Base-by-base conservation (phyloP, 1,284 basidiomycete genomes). In the Pseudozyma tsukubaensis region DNA sequence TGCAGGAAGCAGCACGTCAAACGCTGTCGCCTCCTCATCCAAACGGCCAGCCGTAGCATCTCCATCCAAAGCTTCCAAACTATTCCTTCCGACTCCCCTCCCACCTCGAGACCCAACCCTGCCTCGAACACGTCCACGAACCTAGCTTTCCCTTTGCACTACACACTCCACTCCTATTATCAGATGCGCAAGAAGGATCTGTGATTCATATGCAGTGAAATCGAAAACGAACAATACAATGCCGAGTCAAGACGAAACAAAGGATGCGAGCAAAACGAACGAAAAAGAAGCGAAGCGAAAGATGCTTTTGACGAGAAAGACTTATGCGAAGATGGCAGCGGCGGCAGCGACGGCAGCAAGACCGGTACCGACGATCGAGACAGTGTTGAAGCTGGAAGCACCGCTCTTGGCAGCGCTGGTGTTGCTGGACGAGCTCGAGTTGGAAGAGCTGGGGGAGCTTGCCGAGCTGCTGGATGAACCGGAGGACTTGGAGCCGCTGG, bases 301-400 rank as follows among this genome's bases (percentile, higher is more conserved):
- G 32, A 8, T 6, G 16, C 24, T 24, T 37, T 12, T n/a, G 39
- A n/a, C 24, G 24, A 29, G 24, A 32, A 18, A n/a, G 14, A 53
- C 50, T 54, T 54, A 70, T 53, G 67, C 67, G 14, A 64, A 70
- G 44, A 55, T 42, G 42, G 57, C 67, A 59, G 51, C 51, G 34
- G 61, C 67, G 18, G 42, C 67, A 42, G 67, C 67, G 18, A 60
- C 67, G 24, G 58, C 56, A n/a, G 61, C 67, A 19, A 70, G 58
- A 53, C 57, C 67, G 4, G 60, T 56, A 57, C 48, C 35, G 60
- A 70, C 44, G 44, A 70, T 57, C 21, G 67, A 59, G 35, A 50
- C 58, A 13, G 67, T 43, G 61, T 64, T 51, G 61, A 29, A 29
- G 24, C 36, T 59, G 40, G 35, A 34, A 29, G 61, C 67, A 36